Evolutionary conservation across 1,284 basidiomycete species (phyloP).

Genomic region (Apiotrichum montevideense): DNA sequence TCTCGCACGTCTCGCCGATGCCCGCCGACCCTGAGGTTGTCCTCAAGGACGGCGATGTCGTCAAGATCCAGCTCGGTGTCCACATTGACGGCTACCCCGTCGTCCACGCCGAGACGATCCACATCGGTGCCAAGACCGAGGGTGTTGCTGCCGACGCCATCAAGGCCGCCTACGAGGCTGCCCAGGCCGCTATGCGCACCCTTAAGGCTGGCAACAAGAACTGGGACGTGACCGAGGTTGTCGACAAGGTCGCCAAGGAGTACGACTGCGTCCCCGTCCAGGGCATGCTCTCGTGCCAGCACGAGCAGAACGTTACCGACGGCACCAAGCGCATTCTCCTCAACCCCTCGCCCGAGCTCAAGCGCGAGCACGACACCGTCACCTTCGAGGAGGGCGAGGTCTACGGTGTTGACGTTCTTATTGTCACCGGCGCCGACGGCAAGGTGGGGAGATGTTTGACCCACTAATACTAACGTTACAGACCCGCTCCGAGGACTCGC

Average conservation of each 20-base stretch:
- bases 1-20: slow-evolving; percentile 56
- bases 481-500: slow-evolving; percentile 68
- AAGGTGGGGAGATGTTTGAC: slow-evolving; percentile 55
- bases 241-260: slow-evolving; percentile 64
- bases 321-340: slow-evolving; percentile 93
- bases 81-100: slow-evolving; percentile 77
- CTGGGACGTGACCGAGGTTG: slow-evolving; percentile 85
- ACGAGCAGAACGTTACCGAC: slow-evolving; percentile 88
- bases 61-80: slow-evolving; percentile 91
- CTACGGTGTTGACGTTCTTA: slow-evolving; percentile 87
- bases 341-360: slow-evolving; percentile 77
- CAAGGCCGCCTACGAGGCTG: slow-evolving; percentile 86
- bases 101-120: slow-evolving; percentile 76
- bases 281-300: slow-evolving; percentile 58
- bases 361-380: slow-evolving; percentile 71
- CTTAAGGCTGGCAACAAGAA: slow-evolving; percentile 89
- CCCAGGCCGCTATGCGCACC: slow-evolving; percentile 81
- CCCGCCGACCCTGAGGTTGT: slow-evolving; percentile 59
- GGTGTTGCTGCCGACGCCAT: slow-evolving; percentile 83
- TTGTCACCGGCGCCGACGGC: slow-evolving; percentile 81
- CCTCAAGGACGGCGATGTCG: slow-evolving; percentile 83
- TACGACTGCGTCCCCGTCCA: slow-evolving; percentile 85
- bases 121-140: slow-evolving; percentile 73
- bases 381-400: slow-evolving; percentile 92
- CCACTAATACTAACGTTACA: background rate